Percentiles rank a stretch among this genome's conserved stretches.
phyloP scores from a whole-genome alignment of 164 flowering plant genomes.

The Sedum album region DNA sequence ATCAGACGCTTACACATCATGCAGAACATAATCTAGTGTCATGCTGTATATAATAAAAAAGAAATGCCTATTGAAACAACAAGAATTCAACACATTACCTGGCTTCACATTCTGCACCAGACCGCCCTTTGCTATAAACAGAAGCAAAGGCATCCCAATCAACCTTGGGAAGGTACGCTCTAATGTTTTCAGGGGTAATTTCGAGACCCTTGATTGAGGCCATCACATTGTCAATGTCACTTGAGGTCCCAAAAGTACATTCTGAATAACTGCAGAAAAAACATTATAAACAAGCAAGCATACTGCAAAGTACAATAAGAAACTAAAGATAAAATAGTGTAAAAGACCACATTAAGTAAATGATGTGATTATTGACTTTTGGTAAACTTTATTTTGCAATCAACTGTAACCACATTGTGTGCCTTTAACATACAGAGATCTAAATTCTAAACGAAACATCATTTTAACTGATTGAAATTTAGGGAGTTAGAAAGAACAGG shows the following conservation, averaged over 20 bases:
- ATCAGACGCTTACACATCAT: neutral
- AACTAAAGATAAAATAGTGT: no score
- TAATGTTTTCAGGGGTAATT: constrained; percentile 42
- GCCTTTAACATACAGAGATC: neutral
- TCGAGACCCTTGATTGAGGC: constrained; percentile 42
- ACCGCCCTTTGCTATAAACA: constrained; percentile 42
- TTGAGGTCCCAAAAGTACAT: constrained; percentile 29
- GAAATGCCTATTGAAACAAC: neutral
- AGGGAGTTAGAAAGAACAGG: neutral
- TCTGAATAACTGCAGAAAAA: constrained; percentile 36
- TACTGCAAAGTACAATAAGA: neutral
- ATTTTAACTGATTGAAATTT: neutral
- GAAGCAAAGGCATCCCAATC: constrained; percentile 72
- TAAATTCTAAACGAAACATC: neutral
- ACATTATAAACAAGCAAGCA: neutral
- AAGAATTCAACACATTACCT: constrained; percentile 36
- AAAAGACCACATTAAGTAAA: no score
- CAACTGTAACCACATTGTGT: neutral
- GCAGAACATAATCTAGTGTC: constrained; percentile 2
- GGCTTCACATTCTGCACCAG: constrained; percentile 87
- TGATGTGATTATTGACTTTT: no score
- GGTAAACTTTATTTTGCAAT: neutral
- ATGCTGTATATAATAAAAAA: neutral
- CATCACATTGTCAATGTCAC: constrained; percentile 37
- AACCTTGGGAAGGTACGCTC: constrained; percentile 51